A percentile compares a stretch with the other conserved stretches of the same genome.
These are phyloP conservation scores for Aspergillus sparsus DNA, from an alignment of 495 filamentous ascomycete species.

Conservation along the genomic window DNA sequence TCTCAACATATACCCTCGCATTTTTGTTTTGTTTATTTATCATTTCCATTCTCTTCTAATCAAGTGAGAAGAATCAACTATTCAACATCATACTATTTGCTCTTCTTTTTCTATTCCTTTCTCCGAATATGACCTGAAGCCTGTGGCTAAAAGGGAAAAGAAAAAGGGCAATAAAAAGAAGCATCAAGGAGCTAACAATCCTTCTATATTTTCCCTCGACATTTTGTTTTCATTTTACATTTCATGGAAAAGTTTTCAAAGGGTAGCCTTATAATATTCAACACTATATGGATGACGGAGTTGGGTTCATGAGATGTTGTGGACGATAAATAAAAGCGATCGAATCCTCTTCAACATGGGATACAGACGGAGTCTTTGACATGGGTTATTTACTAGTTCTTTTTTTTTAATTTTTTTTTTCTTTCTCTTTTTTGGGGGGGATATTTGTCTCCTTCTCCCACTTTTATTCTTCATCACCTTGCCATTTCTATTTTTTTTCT, in stretches of 20 bases:
- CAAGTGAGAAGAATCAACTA: constrained; percentile 30
- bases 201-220: neutral
- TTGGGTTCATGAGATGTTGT: constrained; percentile 24
- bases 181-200: neutral
- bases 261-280: constrained; percentile 26
- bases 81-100: constrained; percentile 40
- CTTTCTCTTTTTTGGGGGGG: constrained; percentile 3
- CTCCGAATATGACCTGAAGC: neutral
- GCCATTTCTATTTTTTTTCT: neutral
- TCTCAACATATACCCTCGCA: constrained; percentile 33
- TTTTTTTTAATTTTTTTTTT: constrained; percentile 13
- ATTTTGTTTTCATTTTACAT: too few species aligned
- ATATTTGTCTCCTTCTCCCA: too few species aligned
- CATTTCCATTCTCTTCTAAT: constrained; percentile 12
- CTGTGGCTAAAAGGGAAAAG: constrained; percentile 11
- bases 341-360: constrained; percentile 36
- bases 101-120: constrained; percentile 4
- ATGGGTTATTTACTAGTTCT: constrained; percentile 17
- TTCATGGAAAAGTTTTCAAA: neutral
- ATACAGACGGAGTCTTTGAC: constrained; percentile 27
- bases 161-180: too few species aligned
- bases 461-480: too few species aligned
- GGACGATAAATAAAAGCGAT: constrained; percentile 21
- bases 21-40: constrained; percentile 26
- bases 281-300: constrained; percentile 32